A percentile compares a stretch with the other conserved stretches of the same genome.
These are phyloP conservation scores for Teunomyces tritomae DNA, from an alignment of 805 yeast genomes.

Conservation along the genomic window DNA sequence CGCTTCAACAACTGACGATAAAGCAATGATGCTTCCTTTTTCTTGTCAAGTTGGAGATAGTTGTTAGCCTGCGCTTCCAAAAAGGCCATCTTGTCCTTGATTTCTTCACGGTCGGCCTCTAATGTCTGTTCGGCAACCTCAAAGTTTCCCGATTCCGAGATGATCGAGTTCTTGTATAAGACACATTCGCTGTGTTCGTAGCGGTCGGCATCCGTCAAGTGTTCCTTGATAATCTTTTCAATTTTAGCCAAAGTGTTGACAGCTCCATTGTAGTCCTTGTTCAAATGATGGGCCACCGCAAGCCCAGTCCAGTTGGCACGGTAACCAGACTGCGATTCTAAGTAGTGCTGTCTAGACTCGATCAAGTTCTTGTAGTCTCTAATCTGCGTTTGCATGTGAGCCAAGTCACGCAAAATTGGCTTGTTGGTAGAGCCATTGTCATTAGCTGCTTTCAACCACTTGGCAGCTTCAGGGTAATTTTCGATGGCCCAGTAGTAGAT, in stretches of 20 bases:
- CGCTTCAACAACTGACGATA: conserved; percentile 73
- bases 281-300: conserved; percentile 81
- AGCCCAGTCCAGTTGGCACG: conserved; percentile 89
- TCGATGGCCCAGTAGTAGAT: conserved; percentile 71
- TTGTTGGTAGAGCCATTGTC: conserved; percentile 76
- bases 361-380: conserved; percentile 68
- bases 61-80: conserved; percentile 68
- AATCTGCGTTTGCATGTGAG: conserved; percentile 73
- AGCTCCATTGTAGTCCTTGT: conserved; percentile 64
- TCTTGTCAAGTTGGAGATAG: conserved; percentile 53
- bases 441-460: conserved; percentile 71
- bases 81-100: conserved; percentile 56
- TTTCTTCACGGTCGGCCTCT: conserved; percentile 47
- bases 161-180: conserved; percentile 66
- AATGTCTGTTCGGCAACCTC: conserved; percentile 62
- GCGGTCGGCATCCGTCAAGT: conserved; percentile 61
- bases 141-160: conserved; percentile 62
- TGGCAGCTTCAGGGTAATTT: conserved; percentile 72
- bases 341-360: conserved; percentile 61
- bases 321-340: conserved; percentile 75
- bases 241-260: conserved; percentile 70
- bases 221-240: conserved; percentile 70
- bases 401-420: conserved; percentile 78
- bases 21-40: conserved; percentile 62
- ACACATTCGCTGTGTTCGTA: conserved; percentile 80